Evolutionary conservation across 768 basidiomycete genomes (phyloP).

Genomic region (Ramaria rubella): DNA sequence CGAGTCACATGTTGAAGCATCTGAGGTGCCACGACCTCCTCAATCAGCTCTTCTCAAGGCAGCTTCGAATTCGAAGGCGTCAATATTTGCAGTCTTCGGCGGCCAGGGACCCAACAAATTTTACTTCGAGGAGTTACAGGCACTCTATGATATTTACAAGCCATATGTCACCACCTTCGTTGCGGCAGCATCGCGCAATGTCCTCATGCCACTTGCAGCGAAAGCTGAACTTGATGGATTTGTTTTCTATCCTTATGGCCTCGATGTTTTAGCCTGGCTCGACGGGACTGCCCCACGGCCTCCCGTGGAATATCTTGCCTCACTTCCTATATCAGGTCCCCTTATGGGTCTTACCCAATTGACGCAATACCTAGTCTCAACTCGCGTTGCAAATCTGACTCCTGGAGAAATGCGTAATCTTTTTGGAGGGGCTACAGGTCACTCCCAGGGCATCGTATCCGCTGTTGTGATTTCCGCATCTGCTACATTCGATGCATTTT

Average conservation of each 20-base stretch:
- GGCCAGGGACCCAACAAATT: constrained; percentile 98
- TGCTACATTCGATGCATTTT: constrained; percentile 64
- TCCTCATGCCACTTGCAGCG: constrained; percentile 66
- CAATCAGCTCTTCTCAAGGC: constrained; percentile 65
- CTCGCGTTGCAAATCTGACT: constrained; percentile 64
- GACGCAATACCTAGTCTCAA: constrained; percentile 81
- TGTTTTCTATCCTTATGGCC: constrained; percentile 70
- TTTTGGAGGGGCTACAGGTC: constrained; percentile 86
- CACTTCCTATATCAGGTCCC: constrained; percentile 89
- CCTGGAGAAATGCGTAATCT: constrained; percentile 74
- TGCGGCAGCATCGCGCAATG: constrained; percentile 50
- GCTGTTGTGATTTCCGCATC: constrained; percentile 87
- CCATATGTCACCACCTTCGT: constrained; percentile 79
- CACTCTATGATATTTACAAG: constrained; percentile 84
- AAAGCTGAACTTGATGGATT: constrained; percentile 45
- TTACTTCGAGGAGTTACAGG: constrained; percentile 93
- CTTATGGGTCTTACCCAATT: constrained; percentile 96
- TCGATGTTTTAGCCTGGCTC: constrained; percentile 83
- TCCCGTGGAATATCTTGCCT: constrained; percentile 78
- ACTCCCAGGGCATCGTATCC: constrained; percentile 94
- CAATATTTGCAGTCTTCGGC: constrained; percentile 89
- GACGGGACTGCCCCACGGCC: constrained; percentile 64
- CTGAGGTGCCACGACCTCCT: constrained; percentile 50
- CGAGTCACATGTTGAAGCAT: constrained; percentile 46
- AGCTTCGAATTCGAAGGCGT: constrained; percentile 54